Base-by-base conservation (phyloP, 495 filamentous ascomycete genomes). In the Xylaria scruposa region DNA sequence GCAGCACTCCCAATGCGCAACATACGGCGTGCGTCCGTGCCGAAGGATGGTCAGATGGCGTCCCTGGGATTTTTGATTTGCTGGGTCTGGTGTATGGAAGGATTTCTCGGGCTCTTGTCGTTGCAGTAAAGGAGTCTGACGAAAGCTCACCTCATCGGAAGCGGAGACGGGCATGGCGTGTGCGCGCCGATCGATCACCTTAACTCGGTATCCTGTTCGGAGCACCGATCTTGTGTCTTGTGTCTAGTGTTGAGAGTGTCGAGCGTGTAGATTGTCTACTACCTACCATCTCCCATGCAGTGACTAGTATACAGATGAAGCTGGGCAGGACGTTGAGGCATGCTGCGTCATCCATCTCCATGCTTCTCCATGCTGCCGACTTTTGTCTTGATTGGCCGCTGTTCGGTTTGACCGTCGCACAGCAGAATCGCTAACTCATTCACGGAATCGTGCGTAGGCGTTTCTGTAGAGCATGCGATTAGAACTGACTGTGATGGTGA, bases 1-100 rank as follows among this genome's bases (percentile, higher is more conserved):
- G 56, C 65, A 47, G 53, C 62, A 63, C 66, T 61, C 66, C 66
- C 70, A 49, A 72, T 70, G 40, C 64, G 53, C 51, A 46, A 47
- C 53, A 42, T 56, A 61, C 65, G 49, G 62, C 51, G 53, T 68
- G 54, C 53, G 59, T 64, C 24, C 60, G 47, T 64, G 44, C 68
- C 68, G 53, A 19, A 49, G 68, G 56, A 70, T 64, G 59, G 68
- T 70, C 68, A 70, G 68, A 70, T 63, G 68, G 59, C 31, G 68
- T 0, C 8, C 9, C 15, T 26, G 67, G 26, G 54, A 60, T 49
- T 60, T 70, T 17, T 70, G 67, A 60, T 70, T 61, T 60, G 68
- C 47, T 24, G 46, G 47, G 60, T 51, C 17, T 17, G n/a, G 59
- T 5, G 29, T 49, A 7, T 38, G 31, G 59, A 64, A 70, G 60